Base-by-base conservation (phyloP, 192 early-diverging fungal species). In the Coemansia sp. region DNA sequence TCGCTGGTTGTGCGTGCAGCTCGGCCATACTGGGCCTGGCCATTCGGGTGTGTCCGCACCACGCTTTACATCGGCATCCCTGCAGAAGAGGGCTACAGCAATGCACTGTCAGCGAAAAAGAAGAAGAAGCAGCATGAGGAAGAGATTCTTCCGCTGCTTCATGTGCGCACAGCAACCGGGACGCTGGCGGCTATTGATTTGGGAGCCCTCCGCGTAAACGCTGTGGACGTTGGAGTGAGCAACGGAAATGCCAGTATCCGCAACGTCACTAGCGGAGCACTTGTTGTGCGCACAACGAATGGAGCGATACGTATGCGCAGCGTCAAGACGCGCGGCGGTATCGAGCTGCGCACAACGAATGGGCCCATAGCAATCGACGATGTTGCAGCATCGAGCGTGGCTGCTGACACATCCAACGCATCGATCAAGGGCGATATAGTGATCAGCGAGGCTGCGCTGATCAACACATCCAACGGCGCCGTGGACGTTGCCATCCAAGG, bases 1-100 rank as follows among this genome's bases (percentile, higher is more conserved):
- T 17, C 42, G 14, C 17, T 66, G 61, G 42, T 35, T 0, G 50
- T 73, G 17, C 60, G 57, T 9, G 65, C 68, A 0, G 17, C 25
- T 40, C 35, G 66, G 49, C 65, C 68, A 19, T 43, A 40, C 40
- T 79, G 70, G 71, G 67, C 60, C 23, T 67, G 69, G 75, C 69
- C 54, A n/a, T 25, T 63, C 11, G 72, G 63, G 29, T 79, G 76
- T 11, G 59, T 79, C 5, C 67, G 76, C 0, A 58, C 68, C 3
- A 70, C 63, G 17, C 55, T 79, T 4, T 58, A 61, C 17, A 40
- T 79, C 25, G 48, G 33, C 33, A 22, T 65, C 0, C 76, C 76
- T 0, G 19, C 14, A 0, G 41, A n/a, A 0, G 42, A 20, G 3
- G 29, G 1, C 13, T 40, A 40, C 11, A 13, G 42, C 29, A 29